These are phyloP conservation scores for Zopfia rhizophila DNA, from an alignment of 2,329 filamentous ascomycete species.

Conservation along the genomic window DNA sequence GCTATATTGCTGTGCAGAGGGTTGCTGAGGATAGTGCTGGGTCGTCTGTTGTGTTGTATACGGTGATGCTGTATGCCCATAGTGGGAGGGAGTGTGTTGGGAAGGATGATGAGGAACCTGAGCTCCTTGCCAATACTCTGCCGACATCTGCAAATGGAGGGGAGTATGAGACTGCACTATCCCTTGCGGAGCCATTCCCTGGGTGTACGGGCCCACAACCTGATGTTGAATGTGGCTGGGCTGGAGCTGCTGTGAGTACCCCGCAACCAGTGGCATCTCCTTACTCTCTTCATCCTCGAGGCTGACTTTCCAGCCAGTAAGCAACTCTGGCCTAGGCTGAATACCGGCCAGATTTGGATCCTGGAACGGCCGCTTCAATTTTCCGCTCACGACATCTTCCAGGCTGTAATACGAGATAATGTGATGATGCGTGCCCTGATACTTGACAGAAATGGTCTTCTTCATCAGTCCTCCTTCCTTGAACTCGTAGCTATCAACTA, in stretches of 20 bases:
- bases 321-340: constrained; percentile 44
- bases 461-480: constrained; percentile 85
- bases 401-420: constrained; percentile 90
- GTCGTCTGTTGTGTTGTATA: constrained; percentile 31
- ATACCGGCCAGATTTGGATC: constrained; percentile 47
- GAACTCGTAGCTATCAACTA: constrained; percentile 91
- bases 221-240: constrained; percentile 42
- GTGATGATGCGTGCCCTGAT: constrained; percentile 80
- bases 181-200: constrained; percentile 34
- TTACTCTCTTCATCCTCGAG: constrained; percentile 51
- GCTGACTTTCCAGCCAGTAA: constrained; percentile 50
- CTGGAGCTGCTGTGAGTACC: constrained; percentile 42
- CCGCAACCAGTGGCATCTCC: constrained; percentile 41
- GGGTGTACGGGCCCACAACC: constrained; percentile 31
- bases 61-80: constrained; percentile 29
- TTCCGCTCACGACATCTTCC: constrained; percentile 71
- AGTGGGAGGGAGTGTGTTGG: constrained; percentile 39
- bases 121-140: constrained; percentile 43
- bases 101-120: constrained; percentile 39
- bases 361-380: constrained; percentile 47
- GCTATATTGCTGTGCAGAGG: constrained; percentile 36
- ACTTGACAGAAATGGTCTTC: constrained; percentile 87
- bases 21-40: constrained; percentile 37
- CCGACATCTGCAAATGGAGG: constrained; percentile 39
- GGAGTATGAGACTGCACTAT: constrained; percentile 37